Evolutionary conservation across 2,329 filamentous ascomycete genomes (phyloP).

Genomic region (Colletotrichum tabaci): DNA sequence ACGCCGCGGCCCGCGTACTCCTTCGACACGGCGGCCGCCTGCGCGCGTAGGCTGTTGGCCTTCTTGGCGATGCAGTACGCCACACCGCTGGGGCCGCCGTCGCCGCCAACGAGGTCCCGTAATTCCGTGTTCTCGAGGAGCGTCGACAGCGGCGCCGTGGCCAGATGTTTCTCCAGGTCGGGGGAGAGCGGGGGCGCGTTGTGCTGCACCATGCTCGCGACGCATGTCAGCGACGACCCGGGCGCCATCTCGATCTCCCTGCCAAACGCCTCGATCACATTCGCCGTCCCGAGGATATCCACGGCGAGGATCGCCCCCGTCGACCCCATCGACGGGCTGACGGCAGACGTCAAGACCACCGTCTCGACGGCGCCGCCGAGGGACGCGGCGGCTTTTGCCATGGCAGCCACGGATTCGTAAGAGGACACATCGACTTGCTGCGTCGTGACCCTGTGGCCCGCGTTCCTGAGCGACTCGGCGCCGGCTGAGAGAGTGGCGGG

Average conservation of each 20-base stretch:
- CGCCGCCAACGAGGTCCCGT: not conserved
- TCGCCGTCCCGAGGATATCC: conserved; percentile 13
- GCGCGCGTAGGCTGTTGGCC: conserved; percentile 8
- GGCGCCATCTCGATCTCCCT: conserved; percentile 7
- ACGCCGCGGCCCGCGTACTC: not conserved
- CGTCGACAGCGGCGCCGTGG: conserved; percentile 7
- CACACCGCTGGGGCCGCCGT: not conserved
- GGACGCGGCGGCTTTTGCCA: not conserved
- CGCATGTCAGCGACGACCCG: conserved; percentile 8
- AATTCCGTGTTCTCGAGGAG: conserved; percentile 7
- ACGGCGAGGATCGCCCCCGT: not conserved
- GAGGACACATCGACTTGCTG: not conserved
- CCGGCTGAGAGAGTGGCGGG: not conserved
- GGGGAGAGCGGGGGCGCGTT: conserved; percentile 8
- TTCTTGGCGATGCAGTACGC: conserved; percentile 25
- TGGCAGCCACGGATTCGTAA: not conserved
- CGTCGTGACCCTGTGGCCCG: not conserved
- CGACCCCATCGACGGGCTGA: conserved; percentile 7
- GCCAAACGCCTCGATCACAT: conserved; percentile 11
- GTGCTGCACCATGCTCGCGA: conserved; percentile 20
- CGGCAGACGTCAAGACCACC: not conserved
- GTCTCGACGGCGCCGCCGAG: not conserved
- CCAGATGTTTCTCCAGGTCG: conserved; percentile 11
- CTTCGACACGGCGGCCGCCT: conserved; percentile 13
- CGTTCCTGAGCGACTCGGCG: not conserved